These are phyloP conservation scores for Rutidosis leptorrhynchoides DNA, from an alignment of 129 eudicot genomes.

Conservation along the genomic window DNA sequence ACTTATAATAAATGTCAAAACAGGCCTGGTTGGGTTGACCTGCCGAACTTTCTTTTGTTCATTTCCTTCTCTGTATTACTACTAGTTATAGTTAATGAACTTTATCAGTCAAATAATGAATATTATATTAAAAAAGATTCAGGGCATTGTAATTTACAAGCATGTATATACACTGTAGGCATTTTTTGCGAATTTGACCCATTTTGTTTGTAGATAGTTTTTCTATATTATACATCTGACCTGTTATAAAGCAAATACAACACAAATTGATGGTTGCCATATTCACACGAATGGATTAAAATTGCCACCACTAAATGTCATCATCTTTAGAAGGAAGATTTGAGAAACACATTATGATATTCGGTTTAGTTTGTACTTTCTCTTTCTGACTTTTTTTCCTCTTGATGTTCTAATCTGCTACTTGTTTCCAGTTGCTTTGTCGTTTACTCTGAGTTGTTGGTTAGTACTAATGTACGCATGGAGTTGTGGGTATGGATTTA, in stretches of 20 bases:
- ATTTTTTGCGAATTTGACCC: neutral
- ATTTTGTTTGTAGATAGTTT: neutral
- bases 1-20: neutral
- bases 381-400: conserved; percentile 1
- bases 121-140: no score
- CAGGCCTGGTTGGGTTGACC: conserved; percentile 1
- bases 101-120: no score
- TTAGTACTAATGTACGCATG: neutral
- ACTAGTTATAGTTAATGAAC: neutral
- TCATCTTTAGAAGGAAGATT: neutral
- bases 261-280: neutral
- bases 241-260: neutral
- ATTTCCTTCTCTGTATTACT: neutral
- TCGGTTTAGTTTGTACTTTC: neutral
- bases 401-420: neutral
- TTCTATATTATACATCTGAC: neutral
- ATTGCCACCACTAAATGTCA: neutral
- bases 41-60: neutral
- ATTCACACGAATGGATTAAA: neutral
- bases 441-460: conserved; percentile 13
- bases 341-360: neutral
- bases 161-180: neutral
- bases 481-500: conserved; percentile 6
- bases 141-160: no score
- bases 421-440: conserved; percentile 14